Base-by-base conservation (phyloP, 2,329 filamentous ascomycete genomes). In the Salinomyces thailandicus region DNA sequence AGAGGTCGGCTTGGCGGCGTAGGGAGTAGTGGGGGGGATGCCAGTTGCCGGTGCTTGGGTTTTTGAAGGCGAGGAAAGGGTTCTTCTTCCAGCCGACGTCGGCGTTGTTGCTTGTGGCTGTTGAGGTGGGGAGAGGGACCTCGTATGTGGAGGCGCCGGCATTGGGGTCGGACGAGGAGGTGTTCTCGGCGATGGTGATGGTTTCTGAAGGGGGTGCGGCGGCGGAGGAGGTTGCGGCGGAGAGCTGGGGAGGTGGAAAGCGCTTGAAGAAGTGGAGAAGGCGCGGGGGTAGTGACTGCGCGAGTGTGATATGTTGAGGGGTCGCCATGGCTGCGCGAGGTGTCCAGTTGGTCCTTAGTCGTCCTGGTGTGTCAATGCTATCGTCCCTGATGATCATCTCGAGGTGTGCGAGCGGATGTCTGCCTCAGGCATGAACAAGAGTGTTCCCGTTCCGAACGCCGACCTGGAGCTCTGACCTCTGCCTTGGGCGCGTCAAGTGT, bases 251-350 rank as follows among this genome's bases (percentile, higher is more conserved):
- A 17, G 89, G 86, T 28, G 91, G 91, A 61, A 89, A 95, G 47
- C 83, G 81, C 39, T 81, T 81, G 62, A 98, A 82, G 73, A 98
- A 95, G 53, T 78, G 77, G 56, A 81, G 75, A 31, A 98, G 75
- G 27, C 80, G 80, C 36, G 75, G 68, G 6, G 86, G 91, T 27
- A 96, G 37, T 46, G 74, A 68, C 62, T 79, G 75, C 43, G 82
- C 83, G 15, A 51, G 45, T 39, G 62, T 54, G 39, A 72, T 56
- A 44, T 63, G 59, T 24, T 57, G 37, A 15, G 20, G 3, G 31
- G 37, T 24, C 8, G 37, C 42, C 42, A 46, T 51, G 24, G 27
- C 27, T 26, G 22, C n/a, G 22, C 9, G 22, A 26, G 9, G 2
- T n/a, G n/a, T n/a, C n/a, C n/a, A n/a, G n/a, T n/a, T n/a, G n/a